Evolutionary conservation across 2,329 filamentous ascomycete species (phyloP).

Genomic region (Pseudogymnoascus sp.): DNA sequence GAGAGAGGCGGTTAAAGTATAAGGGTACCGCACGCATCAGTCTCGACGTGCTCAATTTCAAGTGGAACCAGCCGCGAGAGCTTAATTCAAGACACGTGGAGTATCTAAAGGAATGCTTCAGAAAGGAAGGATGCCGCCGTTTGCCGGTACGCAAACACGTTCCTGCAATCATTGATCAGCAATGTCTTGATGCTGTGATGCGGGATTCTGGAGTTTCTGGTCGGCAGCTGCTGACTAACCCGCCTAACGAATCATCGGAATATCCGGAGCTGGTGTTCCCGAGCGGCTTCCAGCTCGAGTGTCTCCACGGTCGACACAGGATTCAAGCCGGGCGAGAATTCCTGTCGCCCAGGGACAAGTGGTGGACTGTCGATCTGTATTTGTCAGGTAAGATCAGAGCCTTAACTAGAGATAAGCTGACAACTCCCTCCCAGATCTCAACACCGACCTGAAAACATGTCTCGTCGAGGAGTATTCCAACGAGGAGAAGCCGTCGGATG

Average conservation of each 20-base stretch:
- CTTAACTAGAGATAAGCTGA: background rate
- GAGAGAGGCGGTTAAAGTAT: slow-evolving; percentile 8
- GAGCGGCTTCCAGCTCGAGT: background rate
- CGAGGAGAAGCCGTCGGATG: slow-evolving; percentile 18
- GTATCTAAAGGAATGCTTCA: slow-evolving; percentile 11
- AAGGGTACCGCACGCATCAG: slow-evolving; percentile 11
- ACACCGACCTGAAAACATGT: slow-evolving; percentile 19
- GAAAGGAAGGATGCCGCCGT: slow-evolving; percentile 9
- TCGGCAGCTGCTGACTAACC: no score
- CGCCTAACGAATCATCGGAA: background rate
- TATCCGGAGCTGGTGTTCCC: slow-evolving; percentile 6
- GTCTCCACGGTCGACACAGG: slow-evolving; percentile 12
- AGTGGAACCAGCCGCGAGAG: slow-evolving; percentile 9
- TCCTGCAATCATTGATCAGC: slow-evolving; percentile 24
- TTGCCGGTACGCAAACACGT: slow-evolving; percentile 23
- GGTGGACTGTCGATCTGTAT: slow-evolving; percentile 15
- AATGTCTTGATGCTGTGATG: slow-evolving; percentile 20
- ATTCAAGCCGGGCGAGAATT: slow-evolving; percentile 16
- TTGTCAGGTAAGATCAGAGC: background rate
- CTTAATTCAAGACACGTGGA: slow-evolving; percentile 14
- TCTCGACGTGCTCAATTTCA: slow-evolving; percentile 14
- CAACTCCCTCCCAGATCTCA: slow-evolving; percentile 20
- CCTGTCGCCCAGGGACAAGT: slow-evolving; percentile 12
- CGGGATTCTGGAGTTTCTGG: background rate
- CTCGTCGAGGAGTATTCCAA: slow-evolving; percentile 28